These are phyloP conservation scores for Avena atlantica DNA, from an alignment of 176 grass and related monocot species.

Conservation along the genomic window DNA sequence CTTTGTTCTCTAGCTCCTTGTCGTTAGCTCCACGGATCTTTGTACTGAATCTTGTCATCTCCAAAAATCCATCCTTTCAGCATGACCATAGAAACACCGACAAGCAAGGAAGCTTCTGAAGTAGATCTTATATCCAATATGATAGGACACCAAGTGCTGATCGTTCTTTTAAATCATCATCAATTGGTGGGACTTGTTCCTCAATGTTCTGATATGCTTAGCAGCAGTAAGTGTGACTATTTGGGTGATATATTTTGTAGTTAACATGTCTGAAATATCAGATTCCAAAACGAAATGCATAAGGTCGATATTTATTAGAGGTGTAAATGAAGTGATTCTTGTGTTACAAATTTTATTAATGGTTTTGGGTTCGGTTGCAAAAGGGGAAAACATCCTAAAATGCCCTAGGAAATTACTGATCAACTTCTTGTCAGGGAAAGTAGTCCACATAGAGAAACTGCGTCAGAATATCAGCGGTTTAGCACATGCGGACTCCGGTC, in stretches of 20 bases:
- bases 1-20: not conserved
- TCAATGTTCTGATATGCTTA: not conserved
- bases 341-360: not conserved
- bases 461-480: not conserved
- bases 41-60: not conserved
- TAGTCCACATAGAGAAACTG: not conserved
- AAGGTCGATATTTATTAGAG: not conserved
- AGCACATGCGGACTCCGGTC: not conserved
- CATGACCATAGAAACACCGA: not conserved
- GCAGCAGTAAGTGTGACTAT: not conserved
- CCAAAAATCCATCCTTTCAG: not conserved
- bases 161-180: not conserved
- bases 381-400: not conserved
- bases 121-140: constrained; percentile 1
- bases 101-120: not conserved
- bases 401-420: not conserved
- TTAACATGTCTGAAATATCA: not conserved
- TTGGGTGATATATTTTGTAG: not conserved
- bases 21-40: not conserved
- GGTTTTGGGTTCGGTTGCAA: not conserved
- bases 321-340: not conserved
- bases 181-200: not conserved
- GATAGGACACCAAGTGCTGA: not conserved
- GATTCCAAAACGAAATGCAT: not conserved
- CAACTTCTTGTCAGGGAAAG: not conserved